A percentile compares a stretch with the other conserved stretches of the same genome.
Evolutionary conservation across 352 stramenopile species (phyloP).

Genomic region (Hyaloperonospora arabidopsidis): DNA sequence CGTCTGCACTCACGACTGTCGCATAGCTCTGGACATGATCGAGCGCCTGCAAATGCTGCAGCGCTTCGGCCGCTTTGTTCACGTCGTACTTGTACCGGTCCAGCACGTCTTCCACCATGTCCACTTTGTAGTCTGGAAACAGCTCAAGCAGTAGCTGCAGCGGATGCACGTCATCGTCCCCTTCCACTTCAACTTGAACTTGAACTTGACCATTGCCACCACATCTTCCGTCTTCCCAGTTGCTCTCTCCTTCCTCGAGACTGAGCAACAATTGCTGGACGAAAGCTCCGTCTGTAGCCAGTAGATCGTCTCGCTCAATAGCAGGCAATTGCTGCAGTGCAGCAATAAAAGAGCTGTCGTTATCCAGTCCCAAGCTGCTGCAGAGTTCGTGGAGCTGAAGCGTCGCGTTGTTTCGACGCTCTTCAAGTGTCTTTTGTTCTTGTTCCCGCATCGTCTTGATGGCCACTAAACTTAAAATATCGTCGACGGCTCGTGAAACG

Average conservation of each 20-base stretch:
- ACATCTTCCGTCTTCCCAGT: conserved; percentile 32
- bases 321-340: conserved; percentile 38
- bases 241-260: conserved; percentile 37
- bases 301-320: conserved; percentile 32
- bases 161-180: conserved; percentile 38
- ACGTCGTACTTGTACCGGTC: conserved; percentile 54
- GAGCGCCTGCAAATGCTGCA: conserved; percentile 48
- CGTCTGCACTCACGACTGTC: conserved; percentile 36
- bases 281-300: conserved; percentile 46
- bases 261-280: conserved; percentile 57
- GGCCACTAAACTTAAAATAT: conserved; percentile 50
- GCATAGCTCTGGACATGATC: conserved; percentile 58
- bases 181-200: background rate
- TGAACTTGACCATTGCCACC: conserved; percentile 16
- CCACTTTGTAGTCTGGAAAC: conserved; percentile 48
- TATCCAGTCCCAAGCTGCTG: conserved; percentile 38
- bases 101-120: conserved; percentile 58
- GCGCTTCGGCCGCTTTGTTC: conserved; percentile 38
- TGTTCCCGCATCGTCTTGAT: conserved; percentile 38
- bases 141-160: conserved; percentile 43
- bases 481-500: conserved; percentile 44
- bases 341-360: conserved; percentile 47
- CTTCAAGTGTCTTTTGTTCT: conserved; percentile 26
- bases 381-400: conserved; percentile 55
- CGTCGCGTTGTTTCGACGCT: conserved; percentile 14